These are phyloP conservation scores for Silene latifolia DNA, from an alignment of 148 eudicot genomes.

Conservation along the genomic window DNA sequence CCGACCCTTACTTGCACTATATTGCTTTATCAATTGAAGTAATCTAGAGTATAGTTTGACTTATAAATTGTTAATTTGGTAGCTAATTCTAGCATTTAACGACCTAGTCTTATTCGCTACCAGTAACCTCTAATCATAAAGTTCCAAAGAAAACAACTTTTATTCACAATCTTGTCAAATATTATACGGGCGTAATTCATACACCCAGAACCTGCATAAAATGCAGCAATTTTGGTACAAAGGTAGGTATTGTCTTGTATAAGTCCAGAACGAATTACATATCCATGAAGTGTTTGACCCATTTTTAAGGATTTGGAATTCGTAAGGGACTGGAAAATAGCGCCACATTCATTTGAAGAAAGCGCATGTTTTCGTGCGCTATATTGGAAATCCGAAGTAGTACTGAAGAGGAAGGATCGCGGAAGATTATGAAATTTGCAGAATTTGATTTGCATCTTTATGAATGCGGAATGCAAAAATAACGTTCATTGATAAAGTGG, in stretches of 20 bases:
- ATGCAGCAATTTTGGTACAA: slow-evolving; percentile 20
- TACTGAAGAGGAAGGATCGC: background rate
- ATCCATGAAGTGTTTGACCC: slow-evolving; percentile 16
- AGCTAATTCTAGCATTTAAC: too few relatives aligned
- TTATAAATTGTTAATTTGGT: too few relatives aligned
- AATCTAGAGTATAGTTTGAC: too few relatives aligned
- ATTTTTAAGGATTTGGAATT: slow-evolving; percentile 6
- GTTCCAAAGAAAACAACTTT: too few relatives aligned
- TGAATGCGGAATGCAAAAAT: background rate
- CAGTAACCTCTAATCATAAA: slow-evolving; percentile 19
- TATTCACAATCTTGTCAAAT: slow-evolving; percentile 10
- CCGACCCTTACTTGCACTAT: too few relatives aligned
- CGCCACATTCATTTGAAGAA: slow-evolving; percentile 17
- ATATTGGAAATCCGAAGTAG: too few relatives aligned
- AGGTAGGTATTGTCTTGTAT: slow-evolving; percentile 13
- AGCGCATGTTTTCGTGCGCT: background rate
- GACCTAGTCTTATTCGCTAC: too few relatives aligned
- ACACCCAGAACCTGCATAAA: slow-evolving; percentile 18
- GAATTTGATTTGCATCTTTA: background rate
- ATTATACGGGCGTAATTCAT: slow-evolving; percentile 4
- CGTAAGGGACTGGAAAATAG: slow-evolving; percentile 20
- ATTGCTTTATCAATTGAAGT: too few relatives aligned
- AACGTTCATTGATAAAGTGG: too few relatives aligned
- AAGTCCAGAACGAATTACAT: slow-evolving; percentile 17
- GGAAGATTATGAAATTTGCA: background rate